phyloP scores from a whole-genome alignment of 352 stramenopile genomes.

The Globisporangium viniferum region DNA sequence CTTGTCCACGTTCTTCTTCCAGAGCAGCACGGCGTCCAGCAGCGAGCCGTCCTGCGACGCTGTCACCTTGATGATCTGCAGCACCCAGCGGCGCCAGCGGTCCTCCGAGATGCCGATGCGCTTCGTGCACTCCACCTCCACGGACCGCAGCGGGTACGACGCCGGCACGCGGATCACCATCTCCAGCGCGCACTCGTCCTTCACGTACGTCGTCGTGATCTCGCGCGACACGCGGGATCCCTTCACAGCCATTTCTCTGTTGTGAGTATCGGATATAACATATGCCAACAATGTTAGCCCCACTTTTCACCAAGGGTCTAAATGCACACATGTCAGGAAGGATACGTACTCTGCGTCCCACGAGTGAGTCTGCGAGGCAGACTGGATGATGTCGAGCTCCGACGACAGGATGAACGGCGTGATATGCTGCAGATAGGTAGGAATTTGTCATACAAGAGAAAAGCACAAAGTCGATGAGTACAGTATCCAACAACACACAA shows the following conservation, averaged over 20 bases:
- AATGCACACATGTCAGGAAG: constrained; percentile 8
- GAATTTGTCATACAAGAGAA: constrained; percentile 2
- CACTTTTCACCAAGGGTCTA: background rate
- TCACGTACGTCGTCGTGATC: constrained; percentile 91
- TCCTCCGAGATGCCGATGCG: constrained; percentile 90
- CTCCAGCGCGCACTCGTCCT: constrained; percentile 90
- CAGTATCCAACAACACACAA: constrained; percentile 1
- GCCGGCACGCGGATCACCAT: constrained; percentile 88
- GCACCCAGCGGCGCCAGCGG: constrained; percentile 89
- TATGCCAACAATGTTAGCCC: background rate
- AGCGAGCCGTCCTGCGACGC: constrained; percentile 88
- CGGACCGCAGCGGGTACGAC: constrained; percentile 87
- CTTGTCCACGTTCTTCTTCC: constrained; percentile 92
- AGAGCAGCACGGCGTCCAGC: constrained; percentile 89
- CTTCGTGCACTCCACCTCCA: constrained; percentile 90
- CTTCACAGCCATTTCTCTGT: constrained; percentile 82
- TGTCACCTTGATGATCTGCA: constrained; percentile 91
- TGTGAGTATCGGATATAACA: background rate
- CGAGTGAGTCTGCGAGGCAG: constrained; percentile 42
- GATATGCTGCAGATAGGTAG: constrained; percentile 37
- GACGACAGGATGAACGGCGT: constrained; percentile 73
- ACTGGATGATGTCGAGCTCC: constrained; percentile 77
- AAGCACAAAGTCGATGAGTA: background rate
- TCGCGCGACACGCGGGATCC: constrained; percentile 84
- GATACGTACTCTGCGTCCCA: constrained; percentile 62